Conservation (phyloP, 768 basidiomycete species). For the Podaxis carcinomalis region DNA sequence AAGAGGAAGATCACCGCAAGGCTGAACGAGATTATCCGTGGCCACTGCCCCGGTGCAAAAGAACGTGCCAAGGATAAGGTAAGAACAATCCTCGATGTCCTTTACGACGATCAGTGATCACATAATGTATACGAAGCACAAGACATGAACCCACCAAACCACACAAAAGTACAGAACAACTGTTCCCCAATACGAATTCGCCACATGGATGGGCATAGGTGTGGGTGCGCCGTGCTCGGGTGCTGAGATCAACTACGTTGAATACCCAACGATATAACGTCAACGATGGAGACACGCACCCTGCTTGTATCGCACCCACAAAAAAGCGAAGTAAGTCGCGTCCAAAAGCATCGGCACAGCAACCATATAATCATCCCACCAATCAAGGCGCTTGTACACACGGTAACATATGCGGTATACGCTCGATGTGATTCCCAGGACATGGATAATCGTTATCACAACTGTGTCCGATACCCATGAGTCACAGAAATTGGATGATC, state of each 20-base stretch:
- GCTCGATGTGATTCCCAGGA: too few species aligned
- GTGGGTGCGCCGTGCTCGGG: neutral
- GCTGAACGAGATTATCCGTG: neutral
- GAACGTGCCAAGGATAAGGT: neutral
- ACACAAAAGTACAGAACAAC: neutral
- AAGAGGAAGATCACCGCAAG: neutral
- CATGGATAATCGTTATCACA: too few species aligned
- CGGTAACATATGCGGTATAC: too few species aligned
- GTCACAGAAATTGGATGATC: too few species aligned
- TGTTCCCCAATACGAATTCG: neutral
- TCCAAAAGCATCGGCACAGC: neutral
- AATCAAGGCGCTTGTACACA: neutral
- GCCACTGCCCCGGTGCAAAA: neutral
- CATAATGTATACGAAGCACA: neutral
- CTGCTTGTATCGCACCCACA: neutral
- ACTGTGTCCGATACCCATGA: too few species aligned
- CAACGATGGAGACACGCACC: too few species aligned
- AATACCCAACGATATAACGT: too few species aligned
- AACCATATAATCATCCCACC: neutral
- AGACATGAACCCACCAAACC: neutral
- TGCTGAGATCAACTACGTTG: neutral
- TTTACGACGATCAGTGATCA: neutral
- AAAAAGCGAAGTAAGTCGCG: neutral
- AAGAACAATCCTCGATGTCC: neutral
- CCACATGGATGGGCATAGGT: neutral